phyloP scores from a whole-genome alignment of 192 early-diverging fungal species.

The Podila epigama region DNA sequence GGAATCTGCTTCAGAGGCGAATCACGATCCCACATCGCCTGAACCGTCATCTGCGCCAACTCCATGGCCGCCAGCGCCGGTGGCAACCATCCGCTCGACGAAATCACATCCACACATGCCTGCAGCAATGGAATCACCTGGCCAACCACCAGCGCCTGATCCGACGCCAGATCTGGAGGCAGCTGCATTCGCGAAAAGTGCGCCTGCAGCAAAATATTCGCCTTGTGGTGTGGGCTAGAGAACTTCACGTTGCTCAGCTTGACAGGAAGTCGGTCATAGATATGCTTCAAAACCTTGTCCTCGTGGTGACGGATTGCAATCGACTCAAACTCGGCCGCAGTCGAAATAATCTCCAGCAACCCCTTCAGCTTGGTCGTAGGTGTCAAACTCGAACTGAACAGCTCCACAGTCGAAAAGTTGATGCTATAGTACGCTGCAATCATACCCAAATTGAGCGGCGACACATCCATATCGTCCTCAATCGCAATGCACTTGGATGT shows the following conservation, averaged over 20 bases:
- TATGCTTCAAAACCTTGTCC: slow-evolving; percentile 74
- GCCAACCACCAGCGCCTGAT: slow-evolving; percentile 72
- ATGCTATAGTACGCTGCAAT: slow-evolving; percentile 98
- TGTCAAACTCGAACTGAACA: slow-evolving; percentile 89
- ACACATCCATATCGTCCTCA: slow-evolving; percentile 76
- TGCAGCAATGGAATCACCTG: slow-evolving; percentile 88
- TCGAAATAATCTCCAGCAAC: slow-evolving; percentile 92
- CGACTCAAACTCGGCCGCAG: slow-evolving; percentile 91
- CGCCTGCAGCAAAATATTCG: slow-evolving; percentile 92
- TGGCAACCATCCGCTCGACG: slow-evolving; percentile 88
- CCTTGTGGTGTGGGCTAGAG: slow-evolving; percentile 90
- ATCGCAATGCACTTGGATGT: slow-evolving; percentile 83
- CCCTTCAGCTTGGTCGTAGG: slow-evolving; percentile 88
- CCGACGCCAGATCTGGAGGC: slow-evolving; percentile 92
- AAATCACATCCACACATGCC: slow-evolving; percentile 93
- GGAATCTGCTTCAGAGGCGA: slow-evolving; percentile 94
- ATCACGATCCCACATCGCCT: slow-evolving; percentile 95
- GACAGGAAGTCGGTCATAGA: slow-evolving; percentile 86
- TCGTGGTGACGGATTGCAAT: slow-evolving; percentile 96
- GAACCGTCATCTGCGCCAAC: slow-evolving; percentile 95
- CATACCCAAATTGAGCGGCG: slow-evolving; percentile 93
- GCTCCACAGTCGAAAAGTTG: slow-evolving; percentile 92
- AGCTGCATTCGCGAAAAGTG: slow-evolving; percentile 92
- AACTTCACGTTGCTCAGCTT: slow-evolving; percentile 76
- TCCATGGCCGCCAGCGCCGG: slow-evolving; percentile 96